These are phyloP conservation scores for Flaveria brownii DNA, from an alignment of 129 eudicot genomes.

Conservation along the genomic window DNA sequence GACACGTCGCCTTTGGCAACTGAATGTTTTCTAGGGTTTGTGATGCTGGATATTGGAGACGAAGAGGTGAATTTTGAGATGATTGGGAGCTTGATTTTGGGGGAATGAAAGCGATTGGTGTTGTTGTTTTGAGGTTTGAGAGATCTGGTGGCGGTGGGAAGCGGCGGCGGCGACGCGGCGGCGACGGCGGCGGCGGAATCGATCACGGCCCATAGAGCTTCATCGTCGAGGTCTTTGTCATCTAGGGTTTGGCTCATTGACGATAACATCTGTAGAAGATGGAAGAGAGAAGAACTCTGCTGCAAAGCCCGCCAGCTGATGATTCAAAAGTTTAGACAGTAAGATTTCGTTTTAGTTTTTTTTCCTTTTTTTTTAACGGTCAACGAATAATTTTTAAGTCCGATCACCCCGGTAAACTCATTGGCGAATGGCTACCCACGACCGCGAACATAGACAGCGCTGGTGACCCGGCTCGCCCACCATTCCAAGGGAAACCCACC, in stretches of 20 bases:
- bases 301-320: slow-evolving; percentile 31
- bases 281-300: slow-evolving; percentile 11
- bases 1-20: slow-evolving; percentile 44
- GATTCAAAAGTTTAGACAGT: background rate
- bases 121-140: slow-evolving; percentile 32
- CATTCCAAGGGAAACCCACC: too few species aligned
- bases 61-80: slow-evolving; percentile 28
- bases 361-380: too few species aligned
- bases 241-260: slow-evolving; percentile 47
- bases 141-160: slow-evolving; percentile 48
- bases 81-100: slow-evolving; percentile 35
- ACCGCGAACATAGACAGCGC: too few species aligned
- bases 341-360: too few species aligned
- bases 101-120: slow-evolving; percentile 33
- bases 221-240: slow-evolving; percentile 93
- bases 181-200: slow-evolving; percentile 91
- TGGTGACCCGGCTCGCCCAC: too few species aligned
- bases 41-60: slow-evolving; percentile 21
- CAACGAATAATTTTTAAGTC: too few species aligned
- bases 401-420: too few species aligned
- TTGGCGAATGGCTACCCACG: too few species aligned
- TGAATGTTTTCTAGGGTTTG: slow-evolving; percentile 35
- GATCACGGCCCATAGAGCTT: slow-evolving; percentile 85
- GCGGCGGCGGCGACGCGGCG: slow-evolving; percentile 35
- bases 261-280: slow-evolving; percentile 24